Conservation (phyloP, 768 basidiomycete genomes). For the Hygrocybe punicea region DNA sequence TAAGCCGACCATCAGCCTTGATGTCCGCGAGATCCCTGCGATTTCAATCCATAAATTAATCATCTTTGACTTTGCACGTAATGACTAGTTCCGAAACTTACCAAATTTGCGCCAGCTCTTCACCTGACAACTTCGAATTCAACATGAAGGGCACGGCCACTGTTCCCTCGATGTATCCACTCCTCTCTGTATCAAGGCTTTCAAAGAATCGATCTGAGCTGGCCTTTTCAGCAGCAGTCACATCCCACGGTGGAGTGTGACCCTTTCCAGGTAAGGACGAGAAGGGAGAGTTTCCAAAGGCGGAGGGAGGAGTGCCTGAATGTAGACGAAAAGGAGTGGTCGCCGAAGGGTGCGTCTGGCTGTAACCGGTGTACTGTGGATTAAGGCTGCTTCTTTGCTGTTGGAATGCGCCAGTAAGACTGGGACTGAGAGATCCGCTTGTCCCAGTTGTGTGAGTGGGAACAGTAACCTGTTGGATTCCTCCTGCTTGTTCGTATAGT, state of each 20-base stretch:
- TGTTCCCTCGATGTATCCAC: conserved; percentile 86
- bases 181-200: conserved; percentile 67
- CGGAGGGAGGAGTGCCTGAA: background rate
- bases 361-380: conserved; percentile 66
- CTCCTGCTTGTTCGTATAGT: conserved; percentile 78
- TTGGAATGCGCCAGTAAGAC: conserved; percentile 38
- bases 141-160: conserved; percentile 95
- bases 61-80: conserved; percentile 4
- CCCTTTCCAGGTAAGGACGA: conserved; percentile 25
- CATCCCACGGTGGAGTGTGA: conserved; percentile 62
- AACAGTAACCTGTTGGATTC: conserved; percentile 36
- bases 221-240: conserved; percentile 76
- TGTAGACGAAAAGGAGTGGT: conserved; percentile 37
- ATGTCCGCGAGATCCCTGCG: conserved; percentile 91
- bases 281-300: conserved; percentile 16
- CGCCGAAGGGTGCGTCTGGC: conserved; percentile 48
- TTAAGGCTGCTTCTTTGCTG: conserved; percentile 39
- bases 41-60: background rate
- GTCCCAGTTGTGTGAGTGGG: conserved; percentile 58
- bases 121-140: conserved; percentile 79
- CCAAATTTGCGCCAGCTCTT: conserved; percentile 89
- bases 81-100: conserved; percentile 38
- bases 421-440: conserved; percentile 61
- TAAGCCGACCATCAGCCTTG: conserved; percentile 80
- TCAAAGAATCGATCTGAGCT: conserved; percentile 77